Conservation (phyloP, 208 protist species). For the Naegleria lovaniensis region DNA sequence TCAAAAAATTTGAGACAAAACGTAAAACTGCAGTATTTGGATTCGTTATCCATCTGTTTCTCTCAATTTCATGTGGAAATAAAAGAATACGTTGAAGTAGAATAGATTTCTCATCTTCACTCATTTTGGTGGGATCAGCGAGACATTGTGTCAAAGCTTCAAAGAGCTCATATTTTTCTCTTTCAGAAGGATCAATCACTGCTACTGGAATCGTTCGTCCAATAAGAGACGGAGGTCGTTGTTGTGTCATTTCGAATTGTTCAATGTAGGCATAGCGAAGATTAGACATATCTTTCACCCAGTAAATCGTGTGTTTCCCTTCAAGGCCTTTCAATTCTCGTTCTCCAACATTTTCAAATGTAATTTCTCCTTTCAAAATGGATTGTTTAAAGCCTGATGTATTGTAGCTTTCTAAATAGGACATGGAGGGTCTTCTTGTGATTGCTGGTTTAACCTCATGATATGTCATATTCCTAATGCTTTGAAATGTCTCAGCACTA, state of each 20-base stretch:
- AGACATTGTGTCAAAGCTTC: neutral
- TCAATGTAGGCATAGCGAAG: neutral
- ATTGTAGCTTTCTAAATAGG: too few relatives aligned
- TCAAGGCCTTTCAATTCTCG: neutral
- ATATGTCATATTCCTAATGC: too few relatives aligned
- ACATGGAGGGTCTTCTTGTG: too few relatives aligned
- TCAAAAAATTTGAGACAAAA: too few relatives aligned
- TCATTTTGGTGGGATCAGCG: neutral
- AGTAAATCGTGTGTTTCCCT: neutral
- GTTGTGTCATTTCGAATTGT: neutral
- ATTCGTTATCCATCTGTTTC: neutral
- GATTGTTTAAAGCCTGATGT: neutral
- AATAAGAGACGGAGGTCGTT: too few relatives aligned
- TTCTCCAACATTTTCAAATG: neutral
- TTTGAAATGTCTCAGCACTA: neutral
- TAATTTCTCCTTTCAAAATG: neutral
- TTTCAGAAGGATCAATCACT: neutral
- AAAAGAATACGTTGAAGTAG: neutral
- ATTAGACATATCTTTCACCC: neutral
- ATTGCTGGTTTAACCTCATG: too few relatives aligned
- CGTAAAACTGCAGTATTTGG: too few relatives aligned
- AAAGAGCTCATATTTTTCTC: neutral
- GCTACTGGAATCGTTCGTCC: neutral
- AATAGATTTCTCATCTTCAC: neutral
- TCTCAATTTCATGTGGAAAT: neutral